Conservation (phyloP, 2,329 filamentous ascomycete genomes). For the Colletotrichum orbiculare region DNA sequence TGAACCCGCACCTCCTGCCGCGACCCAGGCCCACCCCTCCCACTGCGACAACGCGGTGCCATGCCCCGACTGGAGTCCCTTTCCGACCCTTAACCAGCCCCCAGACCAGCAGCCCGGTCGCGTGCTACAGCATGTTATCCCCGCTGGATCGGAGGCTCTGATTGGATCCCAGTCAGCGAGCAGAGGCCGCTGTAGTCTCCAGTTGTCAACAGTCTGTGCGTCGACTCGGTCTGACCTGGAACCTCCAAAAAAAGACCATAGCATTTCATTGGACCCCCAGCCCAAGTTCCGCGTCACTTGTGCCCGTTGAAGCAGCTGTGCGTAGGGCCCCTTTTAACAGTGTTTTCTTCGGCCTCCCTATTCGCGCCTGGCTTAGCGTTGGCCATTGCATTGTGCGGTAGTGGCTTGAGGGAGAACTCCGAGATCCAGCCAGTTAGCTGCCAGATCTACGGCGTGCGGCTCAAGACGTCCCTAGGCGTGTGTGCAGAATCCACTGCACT, state of each 20-base stretch:
- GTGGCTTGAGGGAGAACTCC: too few relatives aligned
- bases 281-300: conserved; percentile 5
- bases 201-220: conserved; percentile 28
- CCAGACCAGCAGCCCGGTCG: conserved; percentile 29
- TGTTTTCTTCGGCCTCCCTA: too few relatives aligned
- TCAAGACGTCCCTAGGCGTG: conserved; percentile 21
- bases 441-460: conserved; percentile 22
- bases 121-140: conserved; percentile 27
- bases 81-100: conserved; percentile 6
- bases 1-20: conserved; percentile 18
- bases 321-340: too few relatives aligned
- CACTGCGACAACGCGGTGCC: background rate
- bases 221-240: background rate
- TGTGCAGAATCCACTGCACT: background rate
- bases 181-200: conserved; percentile 28
- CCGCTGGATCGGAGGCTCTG: background rate
- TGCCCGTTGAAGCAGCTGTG: too few relatives aligned
- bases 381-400: background rate
- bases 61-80: background rate
- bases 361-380: too few relatives aligned
- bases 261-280: background rate
- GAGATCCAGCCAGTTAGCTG: background rate
- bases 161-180: conserved; percentile 8
- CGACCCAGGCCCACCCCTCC: conserved; percentile 6
- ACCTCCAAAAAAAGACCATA: conserved; percentile 17